Base-by-base conservation (phyloP, 139 green algal genomes). In the Asterochloris erici region DNA sequence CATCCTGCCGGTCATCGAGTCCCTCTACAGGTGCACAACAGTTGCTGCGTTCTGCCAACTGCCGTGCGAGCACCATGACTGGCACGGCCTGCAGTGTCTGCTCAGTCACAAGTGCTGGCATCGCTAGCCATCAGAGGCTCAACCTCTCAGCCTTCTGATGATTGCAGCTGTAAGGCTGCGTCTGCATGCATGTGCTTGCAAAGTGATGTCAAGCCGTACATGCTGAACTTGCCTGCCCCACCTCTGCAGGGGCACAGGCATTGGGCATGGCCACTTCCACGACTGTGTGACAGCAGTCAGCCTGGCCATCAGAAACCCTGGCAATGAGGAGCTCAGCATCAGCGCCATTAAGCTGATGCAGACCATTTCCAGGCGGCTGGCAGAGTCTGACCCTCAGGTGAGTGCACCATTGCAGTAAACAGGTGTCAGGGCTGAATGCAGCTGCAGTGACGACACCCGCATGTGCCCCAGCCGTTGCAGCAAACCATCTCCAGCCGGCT, bases 1-100 rank as follows among this genome's bases (percentile, higher is more conserved):
- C 14, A 60, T 96, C 73, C 83, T 89, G 75, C 84, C 85, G 0
- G 89, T 92, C 10, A 88, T 94, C 16, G 89, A 92, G 54, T 86
- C 88, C 9, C 85, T 96, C 74, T 95, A 88, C 83, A 38, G 63
- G 76, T 70, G 23, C 14, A 29, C 12, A 47, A 4, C 47, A 54
- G 19, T 70, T 69, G 12, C 27, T 79, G 14, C 17, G 12, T 21
- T 12, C 4, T 2, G 23, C 74, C 29, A 38, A 6, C 29, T 79
- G 28, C 74, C 38, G 28, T 24, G 29, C 63, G n/a, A 54, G 6
- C 38, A 10, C 6, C 38, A 54, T 54, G 38, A 54, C 38, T 6
- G 38, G 38, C 38, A 54, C 4, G 38, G 38, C 38, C 38, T 54
- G 38, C 38, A 54, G 6, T 54, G 6, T 54, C 38, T 54, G 38